These are phyloP conservation scores for Thelonectria olida DNA, from an alignment of 2,329 filamentous ascomycete genomes.

Conservation along the genomic window DNA sequence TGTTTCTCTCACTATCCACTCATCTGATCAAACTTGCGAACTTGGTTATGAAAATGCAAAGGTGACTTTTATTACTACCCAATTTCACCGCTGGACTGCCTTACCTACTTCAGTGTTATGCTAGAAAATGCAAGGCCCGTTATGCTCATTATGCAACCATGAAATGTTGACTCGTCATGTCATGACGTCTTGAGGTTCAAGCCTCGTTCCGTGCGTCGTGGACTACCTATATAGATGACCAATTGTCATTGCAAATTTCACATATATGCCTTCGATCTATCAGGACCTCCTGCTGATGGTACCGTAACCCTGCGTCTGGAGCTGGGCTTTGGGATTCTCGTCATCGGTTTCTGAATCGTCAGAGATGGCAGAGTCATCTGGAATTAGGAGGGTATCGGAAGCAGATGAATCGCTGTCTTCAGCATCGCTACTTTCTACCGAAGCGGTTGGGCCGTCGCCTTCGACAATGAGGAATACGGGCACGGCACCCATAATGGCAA, in stretches of 20 bases:
- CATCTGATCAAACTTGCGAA: not conserved
- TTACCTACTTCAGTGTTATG: not conserved
- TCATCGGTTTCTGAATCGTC: slow-evolving; percentile 35
- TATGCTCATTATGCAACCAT: not conserved
- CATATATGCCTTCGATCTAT: not conserved
- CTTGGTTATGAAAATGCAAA: not conserved
- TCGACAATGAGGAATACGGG: slow-evolving; percentile 80
- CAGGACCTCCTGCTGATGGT: slow-evolving; percentile 24
- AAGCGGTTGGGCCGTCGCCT: slow-evolving; percentile 70
- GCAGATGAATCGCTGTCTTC: slow-evolving; percentile 31
- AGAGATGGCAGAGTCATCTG: slow-evolving; percentile 30
- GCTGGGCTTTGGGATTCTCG: slow-evolving; percentile 22
- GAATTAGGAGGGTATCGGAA: slow-evolving; percentile 32
- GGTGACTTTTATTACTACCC: not conserved
- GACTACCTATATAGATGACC: not conserved
- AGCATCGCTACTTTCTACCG: slow-evolving; percentile 45
- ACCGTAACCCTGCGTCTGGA: slow-evolving; percentile 28
- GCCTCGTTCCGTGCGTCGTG: slow-evolving; percentile 22
- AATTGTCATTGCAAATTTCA: not conserved
- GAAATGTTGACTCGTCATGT: not conserved
- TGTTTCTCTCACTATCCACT: not conserved
- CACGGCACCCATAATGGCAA: slow-evolving; percentile 73
- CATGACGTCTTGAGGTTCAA: not conserved
- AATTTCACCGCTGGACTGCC: not conserved
- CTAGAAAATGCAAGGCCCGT: not conserved